Evolutionary conservation across 1,284 basidiomycete genomes (phyloP), one percentile per base, ranked within the genome.

Genomic region (Volvariella surrecta): DNA sequence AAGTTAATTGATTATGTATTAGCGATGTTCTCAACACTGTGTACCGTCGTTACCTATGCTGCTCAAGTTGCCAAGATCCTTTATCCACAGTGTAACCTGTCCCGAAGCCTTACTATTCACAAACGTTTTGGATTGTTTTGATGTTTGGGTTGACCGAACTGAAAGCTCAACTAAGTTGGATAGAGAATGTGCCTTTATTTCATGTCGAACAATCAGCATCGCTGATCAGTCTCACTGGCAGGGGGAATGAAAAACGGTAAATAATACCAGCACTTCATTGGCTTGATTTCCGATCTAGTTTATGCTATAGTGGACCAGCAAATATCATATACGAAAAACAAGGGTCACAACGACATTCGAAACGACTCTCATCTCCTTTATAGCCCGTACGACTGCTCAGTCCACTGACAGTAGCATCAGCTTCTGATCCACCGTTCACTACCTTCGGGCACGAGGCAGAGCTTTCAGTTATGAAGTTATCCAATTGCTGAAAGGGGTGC

Each of bases 141-240:
- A 49, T 67, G 9, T 67, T 74, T 38, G 72, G 71, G 3, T 48
- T 69, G 37, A 70, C 72, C 0, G 71, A 73, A 49, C 55, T 72
- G 42, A 64, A 61, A 41, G 71, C 71, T 0, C 66, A 70, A 42
- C 49, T 73, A 28, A 55, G 60, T 21, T 73, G 71, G 68, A 53
- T 49, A 37, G 69, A 73, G 31, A 60, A 67, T 43, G 71, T 69
- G 44, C 21, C 50, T 50, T 32, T 42, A 15, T 39, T 20, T 6
- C 6, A 30, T 38, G 7, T n/a, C n/a, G n/a, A n/a, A 15, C 17
- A 18, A 13, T 4, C 32, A 32, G 6, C 13, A 21, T 9, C 9
- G 15, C 18, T 37, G 18, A 37, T 17, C 15, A 16, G 13, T 4
- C 38, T 28, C 24, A 13, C 9, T 16, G 17, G 28, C 8, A 11